These are phyloP conservation scores for Endoconidiophora laricicola DNA, from an alignment of 2,329 filamentous ascomycete species.

Conservation along the genomic window DNA sequence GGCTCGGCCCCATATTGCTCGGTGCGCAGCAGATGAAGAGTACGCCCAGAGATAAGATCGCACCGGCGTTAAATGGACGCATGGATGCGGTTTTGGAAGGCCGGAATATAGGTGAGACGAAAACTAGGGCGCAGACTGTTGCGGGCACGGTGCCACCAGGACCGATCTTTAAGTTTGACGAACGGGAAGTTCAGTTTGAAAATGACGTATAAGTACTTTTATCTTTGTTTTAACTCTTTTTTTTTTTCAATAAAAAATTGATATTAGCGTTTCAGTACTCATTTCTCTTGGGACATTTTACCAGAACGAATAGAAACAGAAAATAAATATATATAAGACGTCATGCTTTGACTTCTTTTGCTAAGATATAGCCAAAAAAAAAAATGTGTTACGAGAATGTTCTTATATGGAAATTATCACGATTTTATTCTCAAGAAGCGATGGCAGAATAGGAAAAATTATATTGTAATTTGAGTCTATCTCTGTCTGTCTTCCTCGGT, in stretches of 20 bases:
- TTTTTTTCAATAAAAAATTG: neutral
- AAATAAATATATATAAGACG: neutral
- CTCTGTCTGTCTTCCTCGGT: too few species aligned
- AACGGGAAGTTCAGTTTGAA: slow-evolving; percentile 10
- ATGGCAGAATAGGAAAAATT: too few species aligned
- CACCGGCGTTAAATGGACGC: slow-evolving; percentile 34
- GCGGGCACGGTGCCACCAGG: slow-evolving; percentile 24
- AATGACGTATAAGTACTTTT: neutral
- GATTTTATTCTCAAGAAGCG: too few species aligned
- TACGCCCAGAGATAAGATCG: slow-evolving; percentile 17
- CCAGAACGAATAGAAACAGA: neutral
- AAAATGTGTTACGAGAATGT: too few species aligned
- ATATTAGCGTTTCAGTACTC: neutral
- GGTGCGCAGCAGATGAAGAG: slow-evolving; percentile 22
- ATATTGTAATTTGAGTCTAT: too few species aligned
- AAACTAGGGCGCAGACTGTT: slow-evolving; percentile 26
- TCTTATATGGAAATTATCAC: too few species aligned
- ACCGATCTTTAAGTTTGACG: slow-evolving; percentile 7
- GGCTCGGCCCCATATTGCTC: slow-evolving; percentile 34
- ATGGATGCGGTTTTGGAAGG: slow-evolving; percentile 25
- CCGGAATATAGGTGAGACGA: slow-evolving; percentile 22
- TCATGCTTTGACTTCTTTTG: too few species aligned
- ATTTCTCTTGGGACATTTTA: too few species aligned
- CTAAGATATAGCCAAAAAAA: too few species aligned
- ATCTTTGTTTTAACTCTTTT: neutral